Base-by-base conservation (phyloP, 305 asterid species). In the Solanum aculeatissimum region DNA sequence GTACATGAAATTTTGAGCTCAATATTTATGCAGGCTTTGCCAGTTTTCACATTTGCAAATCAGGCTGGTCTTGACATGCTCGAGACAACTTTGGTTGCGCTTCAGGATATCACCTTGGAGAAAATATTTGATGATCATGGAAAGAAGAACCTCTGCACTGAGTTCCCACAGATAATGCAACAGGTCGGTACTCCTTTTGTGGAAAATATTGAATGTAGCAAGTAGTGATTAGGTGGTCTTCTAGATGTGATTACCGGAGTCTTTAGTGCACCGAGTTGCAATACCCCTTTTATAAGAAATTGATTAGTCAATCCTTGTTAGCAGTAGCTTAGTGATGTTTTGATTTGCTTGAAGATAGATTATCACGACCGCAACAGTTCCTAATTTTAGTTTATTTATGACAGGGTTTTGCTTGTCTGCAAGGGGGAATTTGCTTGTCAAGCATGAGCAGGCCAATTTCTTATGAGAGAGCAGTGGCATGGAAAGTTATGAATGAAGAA, bases 21-120 rank as follows among this genome's bases (percentile, higher is more conserved):
- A 19, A 66, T 69, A 81, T 71, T 49, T 58, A 3, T 87, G 85
- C 97, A 96, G 98, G 92, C 97, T 19, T 87, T 90, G 85, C 99
- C 99, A 16, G 97, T 94, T 83, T 93, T 93, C 84, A 96, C 97
- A 1, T 96, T 96, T 57, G 95, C 98, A 38, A 96, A 96, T 87
- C 98, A 95, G 92, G 99, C 99, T 18, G 99, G 98, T 47, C 96
- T 95, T 2, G 98, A 95, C 92, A 95, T 96, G 98, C 98, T 96
- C 1, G 98, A 96, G 91, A 96, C 99, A 25, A 95, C 99, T 83
- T 89, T 96, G 87, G 95, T 96, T 47, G 96, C 99, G 4, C 98
- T 96, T 88, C 98, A 96, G 85, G 98, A 96, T 88, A 93, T 94
- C 49, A 92, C 95, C 75, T 87, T 96, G 84, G 98, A 96, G 62